phyloP scores from a whole-genome alignment of 2,329 filamentous ascomycete genomes.

The Eutypella sp. region DNA sequence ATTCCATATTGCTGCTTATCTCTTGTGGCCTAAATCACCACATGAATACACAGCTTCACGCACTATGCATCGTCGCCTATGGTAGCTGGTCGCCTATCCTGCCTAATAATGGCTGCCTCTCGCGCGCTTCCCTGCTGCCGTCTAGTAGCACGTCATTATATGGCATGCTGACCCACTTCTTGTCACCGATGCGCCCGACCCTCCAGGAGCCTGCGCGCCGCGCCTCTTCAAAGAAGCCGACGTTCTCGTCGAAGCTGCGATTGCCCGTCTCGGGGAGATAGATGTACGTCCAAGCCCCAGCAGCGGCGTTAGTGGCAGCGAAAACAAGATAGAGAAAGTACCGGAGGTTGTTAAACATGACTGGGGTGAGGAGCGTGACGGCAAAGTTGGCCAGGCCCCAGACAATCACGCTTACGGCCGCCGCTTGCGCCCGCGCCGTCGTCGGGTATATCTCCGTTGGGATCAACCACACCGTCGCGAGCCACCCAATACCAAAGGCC shows the following conservation, averaged over 20 bases:
- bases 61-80: not conserved
- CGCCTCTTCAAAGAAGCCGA: conserved; percentile 52
- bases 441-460: conserved; percentile 55
- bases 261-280: conserved; percentile 51
- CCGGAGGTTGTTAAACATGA: conserved; percentile 55
- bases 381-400: conserved; percentile 56
- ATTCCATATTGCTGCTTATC: not conserved
- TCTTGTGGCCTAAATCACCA: not conserved
- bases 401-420: conserved; percentile 48
- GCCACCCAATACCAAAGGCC: conserved; percentile 56
- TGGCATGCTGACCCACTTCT: conserved; percentile 35
- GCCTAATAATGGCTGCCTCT: not conserved
- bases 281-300: conserved; percentile 48
- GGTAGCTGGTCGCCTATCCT: not conserved
- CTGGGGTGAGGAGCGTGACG: conserved; percentile 51
- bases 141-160: conserved; percentile 2
- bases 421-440: conserved; percentile 48
- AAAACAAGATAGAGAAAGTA: conserved; percentile 56
- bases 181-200: conserved; percentile 46
- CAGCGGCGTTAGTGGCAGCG: conserved; percentile 47
- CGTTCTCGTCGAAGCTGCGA: conserved; percentile 55
- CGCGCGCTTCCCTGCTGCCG: not conserved
- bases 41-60: too few relatives aligned
- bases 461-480: conserved; percentile 55
- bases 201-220: conserved; percentile 46